Base-by-base conservation (phyloP, 495 filamentous ascomycete species). In the Podospora didyma region DNA sequence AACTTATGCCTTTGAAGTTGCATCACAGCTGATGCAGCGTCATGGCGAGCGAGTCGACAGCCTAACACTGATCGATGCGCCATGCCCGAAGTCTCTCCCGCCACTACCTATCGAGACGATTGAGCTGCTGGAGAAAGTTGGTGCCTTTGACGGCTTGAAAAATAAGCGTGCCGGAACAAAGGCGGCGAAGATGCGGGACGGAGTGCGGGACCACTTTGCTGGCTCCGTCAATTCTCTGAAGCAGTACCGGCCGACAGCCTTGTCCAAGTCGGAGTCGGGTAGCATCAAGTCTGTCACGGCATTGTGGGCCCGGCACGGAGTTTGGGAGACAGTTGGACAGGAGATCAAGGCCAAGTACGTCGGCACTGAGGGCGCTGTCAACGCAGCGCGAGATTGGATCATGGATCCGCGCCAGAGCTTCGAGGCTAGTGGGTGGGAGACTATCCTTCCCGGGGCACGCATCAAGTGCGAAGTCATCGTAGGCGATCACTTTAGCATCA, bases 1-100 rank as follows among this genome's bases (percentile, higher is more conserved):
- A 26, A 85, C 88, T 44, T 81, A 87, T 60, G 88, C 88, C 7
- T 93, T 85, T 63, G 86, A 89, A 52, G 82, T 83, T 22, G 81
- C 80, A 7, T 75, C 76, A 17, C 80, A 86, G 49, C 72, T 91
- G 10, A 74, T 86, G 56, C 73, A 78, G 7, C 68, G 73, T 22
- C 51, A 53, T 34, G 85, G 83, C 16, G 83, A 89, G 58, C 62
- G 65, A 20, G 82, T 91, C 48, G 81, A 82, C 39, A 78, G 76
- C n/a, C 76, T 92, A 3, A 68, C 89, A 17, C 75, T 92, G 4
- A 42, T 42, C 50, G 89, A 92, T 69, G 80, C 86, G 0, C 89
- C 88, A 0, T 87, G 81, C 70, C 86, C 79, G 1, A 77, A 84
- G 58, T 80, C 83, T 49, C 77, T 89, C 7, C 86, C 85, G 1